Base-by-base conservation (phyloP, 495 filamentous ascomycete species). In the Usnea hakonensis region DNA sequence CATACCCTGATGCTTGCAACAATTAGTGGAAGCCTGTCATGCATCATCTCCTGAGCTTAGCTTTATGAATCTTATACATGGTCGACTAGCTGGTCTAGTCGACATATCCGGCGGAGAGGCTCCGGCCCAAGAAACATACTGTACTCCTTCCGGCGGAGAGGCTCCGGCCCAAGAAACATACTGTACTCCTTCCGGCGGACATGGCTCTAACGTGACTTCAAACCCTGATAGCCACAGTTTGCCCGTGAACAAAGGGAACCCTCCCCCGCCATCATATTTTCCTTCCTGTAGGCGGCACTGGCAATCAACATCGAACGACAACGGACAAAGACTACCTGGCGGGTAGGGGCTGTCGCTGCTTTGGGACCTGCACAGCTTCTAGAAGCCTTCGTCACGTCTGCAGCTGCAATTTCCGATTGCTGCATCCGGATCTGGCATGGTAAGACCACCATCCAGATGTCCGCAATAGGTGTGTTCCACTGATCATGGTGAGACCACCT, bases 1-100 rank as follows among this genome's bases (percentile, higher is more conserved):
- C 38, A 40, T 59, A 61, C 53, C 61, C 53, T 58, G 58, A 58
- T 46, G 65, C 54, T 57, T 61, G 61, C 65, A 57, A 40, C 50
- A 32, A 57, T 62, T 62, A 53, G 60, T 4, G 35, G 28, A 54
- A 57, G 2, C 35, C 35, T 55, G 23, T 35, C 36, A 32, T 40
- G 28, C 50, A 43, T 40, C 13, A 37, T 32, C 32, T 55, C 30
- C 59, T 28, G 48, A 61, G 14, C 35, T 44, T 28, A 52, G 37
- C 48, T 35, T 44, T 16, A 33, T 16, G 32, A 8, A 32, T 2
- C 13, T 55, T 26, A 7, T 50, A 43, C 0, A 2, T 52, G 50
- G 40, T 28, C 52, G 17, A 61, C 41, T 16, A 61, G 30, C 28
- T 40, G 26, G 40, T 32, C 36, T 55, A 28, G 35, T 44, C 30